Conservation (phyloP, 2,329 filamentous ascomycete species). For the Phoma sp. region DNA sequence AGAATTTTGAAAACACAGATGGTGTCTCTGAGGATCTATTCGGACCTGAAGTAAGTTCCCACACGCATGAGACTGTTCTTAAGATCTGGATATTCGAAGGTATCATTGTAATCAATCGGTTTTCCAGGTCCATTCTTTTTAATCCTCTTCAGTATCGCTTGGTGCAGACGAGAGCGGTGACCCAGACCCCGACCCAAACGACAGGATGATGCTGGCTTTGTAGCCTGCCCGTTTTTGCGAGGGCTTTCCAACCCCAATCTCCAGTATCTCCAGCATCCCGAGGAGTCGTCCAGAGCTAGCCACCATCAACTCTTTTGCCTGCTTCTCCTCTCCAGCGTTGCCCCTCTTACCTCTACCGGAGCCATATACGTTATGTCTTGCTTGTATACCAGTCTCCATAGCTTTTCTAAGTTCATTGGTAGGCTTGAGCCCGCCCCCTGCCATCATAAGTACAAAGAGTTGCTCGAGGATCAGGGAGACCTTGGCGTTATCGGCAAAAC, state of each 20-base stretch:
- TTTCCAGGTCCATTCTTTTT: not conserved
- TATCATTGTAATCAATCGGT: too few species aligned
- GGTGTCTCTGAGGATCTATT: too few species aligned
- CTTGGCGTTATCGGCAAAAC: constrained; percentile 43
- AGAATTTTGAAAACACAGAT: not conserved
- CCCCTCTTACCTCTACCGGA: constrained; percentile 55
- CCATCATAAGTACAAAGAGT: constrained; percentile 41
- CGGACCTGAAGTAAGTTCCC: too few species aligned
- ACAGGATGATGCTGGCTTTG: constrained; percentile 14
- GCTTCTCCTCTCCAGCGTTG: constrained; percentile 44
- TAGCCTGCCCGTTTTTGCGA: constrained; percentile 14
- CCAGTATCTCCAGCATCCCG: constrained; percentile 43
- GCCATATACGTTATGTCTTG: constrained; percentile 53
- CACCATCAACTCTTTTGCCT: constrained; percentile 43
- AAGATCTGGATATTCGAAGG: too few species aligned
- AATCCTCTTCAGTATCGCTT: constrained; percentile 26
- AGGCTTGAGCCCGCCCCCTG: constrained; percentile 22
- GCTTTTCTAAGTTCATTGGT: constrained; percentile 50
- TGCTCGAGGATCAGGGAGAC: constrained; percentile 45
- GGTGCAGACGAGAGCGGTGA: constrained; percentile 35
- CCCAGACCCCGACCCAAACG: constrained; percentile 27
- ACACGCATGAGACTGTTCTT: too few species aligned
- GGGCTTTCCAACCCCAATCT: constrained; percentile 25
- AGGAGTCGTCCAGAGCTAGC: constrained; percentile 44
- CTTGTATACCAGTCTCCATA: constrained; percentile 60